Conservation (phyloP, 148 eudicot species). For the Limonium bicolor region DNA sequence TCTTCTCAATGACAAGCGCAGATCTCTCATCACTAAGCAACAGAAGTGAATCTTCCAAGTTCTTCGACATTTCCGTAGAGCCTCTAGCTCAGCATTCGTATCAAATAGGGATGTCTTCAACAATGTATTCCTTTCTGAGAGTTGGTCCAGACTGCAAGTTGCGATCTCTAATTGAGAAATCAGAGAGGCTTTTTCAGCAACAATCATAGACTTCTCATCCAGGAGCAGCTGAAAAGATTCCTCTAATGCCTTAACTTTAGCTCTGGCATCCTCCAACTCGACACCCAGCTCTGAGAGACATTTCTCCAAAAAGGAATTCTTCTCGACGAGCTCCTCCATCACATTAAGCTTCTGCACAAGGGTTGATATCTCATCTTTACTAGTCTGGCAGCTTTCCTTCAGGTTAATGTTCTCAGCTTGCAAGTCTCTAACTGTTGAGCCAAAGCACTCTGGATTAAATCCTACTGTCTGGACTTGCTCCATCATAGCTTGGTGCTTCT, state of each 20-base stretch:
- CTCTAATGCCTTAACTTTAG: conserved; percentile 54
- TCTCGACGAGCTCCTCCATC: conserved; percentile 57
- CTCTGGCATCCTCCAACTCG: conserved; percentile 51
- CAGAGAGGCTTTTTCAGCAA: conserved; percentile 45
- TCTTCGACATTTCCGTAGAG: conserved; percentile 39
- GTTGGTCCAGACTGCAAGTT: conserved; percentile 47
- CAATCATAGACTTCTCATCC: conserved; percentile 43
- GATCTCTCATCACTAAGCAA: conserved; percentile 51
- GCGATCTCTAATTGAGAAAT: conserved; percentile 40
- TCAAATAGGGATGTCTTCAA: conserved; percentile 56
- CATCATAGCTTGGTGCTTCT: conserved; percentile 28
- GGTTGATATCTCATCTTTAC: conserved; percentile 32
- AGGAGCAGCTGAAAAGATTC: conserved; percentile 38
- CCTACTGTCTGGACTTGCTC: conserved; percentile 53
- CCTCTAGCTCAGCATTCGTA: conserved; percentile 58
- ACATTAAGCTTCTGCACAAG: conserved; percentile 45
- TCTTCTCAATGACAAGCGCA: conserved; percentile 38
- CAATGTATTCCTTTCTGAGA: conserved; percentile 50
- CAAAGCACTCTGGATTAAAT: conserved; percentile 33
- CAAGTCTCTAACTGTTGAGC: conserved; percentile 49
- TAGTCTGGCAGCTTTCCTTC: conserved; percentile 39
- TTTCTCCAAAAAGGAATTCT: conserved; percentile 61
- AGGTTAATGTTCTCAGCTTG: conserved; percentile 44
- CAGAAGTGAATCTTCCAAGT: conserved; percentile 55
- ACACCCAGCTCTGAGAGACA: conserved; percentile 46